Base-by-base conservation (phyloP, 176 grass and related monocot species). In the Oryza australiensis region DNA sequence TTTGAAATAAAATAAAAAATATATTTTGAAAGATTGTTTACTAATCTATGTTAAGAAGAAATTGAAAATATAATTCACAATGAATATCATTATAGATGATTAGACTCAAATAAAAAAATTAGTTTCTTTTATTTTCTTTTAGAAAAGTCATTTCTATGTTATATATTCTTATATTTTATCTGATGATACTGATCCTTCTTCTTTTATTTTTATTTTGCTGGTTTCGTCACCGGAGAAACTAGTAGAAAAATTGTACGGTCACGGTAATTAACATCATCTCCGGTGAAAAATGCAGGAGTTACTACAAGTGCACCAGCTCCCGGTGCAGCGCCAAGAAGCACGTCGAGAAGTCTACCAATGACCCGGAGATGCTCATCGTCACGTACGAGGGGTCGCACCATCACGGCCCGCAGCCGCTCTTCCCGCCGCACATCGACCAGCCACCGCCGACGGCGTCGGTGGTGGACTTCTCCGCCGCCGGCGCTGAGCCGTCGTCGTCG, bases 311-410 rank as follows among this genome's bases (percentile, higher is more conserved):
- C 83, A 89, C 83, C 15, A 83, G 79, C 69, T 66, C 79, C 75
- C 79, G 57, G 27, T 92, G 90, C 79, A 78, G 71, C 70, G 90
- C 90, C 12, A 92, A 92, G 90, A 92, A 92, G 79, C 90, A 92
- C 82, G 90, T 92, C 9, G 90, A 92, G 83, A 92, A 86, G 45
- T 92, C 83, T 70, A 83, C 55, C 18, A 83, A 88, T 26, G 86
- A 92, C 53, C 79, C 86, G 23, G 90, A 89, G 62, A 68, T 64
- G 83, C 53, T 92, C 64, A 49, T 86, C 79, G 80, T 92, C 79
- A 92, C 90, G 14, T 92, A 92, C 75, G 86, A 92, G 84, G 90
- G 90, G 12, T 15, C 79, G 7, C 90, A 92, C 64, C 74, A 67
- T 42, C 90, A 92, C 90, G 65, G 70, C 70, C 63, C 83, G 40